Evolutionary conservation across 345 rosid genomes (phyloP).

Genomic region (Noccaea bulbosa): DNA sequence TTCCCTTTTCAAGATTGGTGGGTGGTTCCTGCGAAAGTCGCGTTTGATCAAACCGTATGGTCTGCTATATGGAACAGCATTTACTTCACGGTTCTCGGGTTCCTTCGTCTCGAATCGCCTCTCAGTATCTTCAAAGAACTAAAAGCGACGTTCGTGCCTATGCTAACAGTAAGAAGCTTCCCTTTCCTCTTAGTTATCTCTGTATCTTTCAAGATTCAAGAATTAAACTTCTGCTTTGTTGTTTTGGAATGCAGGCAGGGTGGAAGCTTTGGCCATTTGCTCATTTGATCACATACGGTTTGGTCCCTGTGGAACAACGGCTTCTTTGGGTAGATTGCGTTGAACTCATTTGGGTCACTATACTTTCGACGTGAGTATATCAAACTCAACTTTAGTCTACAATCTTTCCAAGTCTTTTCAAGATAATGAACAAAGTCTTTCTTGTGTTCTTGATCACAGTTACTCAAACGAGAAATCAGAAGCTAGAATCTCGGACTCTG

Average conservation of each 20-base stretch:
- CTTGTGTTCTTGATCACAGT: conserved; percentile 43
- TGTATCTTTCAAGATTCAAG: conserved; percentile 15
- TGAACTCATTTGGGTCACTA: conserved; percentile 98
- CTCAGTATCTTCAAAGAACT: conserved; percentile 62
- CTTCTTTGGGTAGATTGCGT: conserved; percentile 98
- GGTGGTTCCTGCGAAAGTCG: conserved; percentile 95
- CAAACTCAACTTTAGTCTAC: background rate
- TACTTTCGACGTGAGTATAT: conserved; percentile 88
- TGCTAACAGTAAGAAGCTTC: conserved; percentile 73
- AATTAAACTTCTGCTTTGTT: too few species aligned
- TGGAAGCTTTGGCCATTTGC: conserved; percentile 99
- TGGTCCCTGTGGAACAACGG: conserved; percentile 89
- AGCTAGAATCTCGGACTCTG: conserved; percentile 63
- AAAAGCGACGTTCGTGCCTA: conserved; percentile 78
- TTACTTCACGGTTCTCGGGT: conserved; percentile 69
- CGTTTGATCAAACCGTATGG: conserved; percentile 92
- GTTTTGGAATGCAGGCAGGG: conserved; percentile 71
- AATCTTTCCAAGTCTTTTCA: background rate
- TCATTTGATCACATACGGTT: conserved; percentile 89
- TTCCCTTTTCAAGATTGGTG: conserved; percentile 94
- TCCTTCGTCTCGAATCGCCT: conserved; percentile 85
- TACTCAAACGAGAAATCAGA: conserved; percentile 95
- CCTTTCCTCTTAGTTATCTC: background rate
- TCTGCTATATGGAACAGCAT: conserved; percentile 93
- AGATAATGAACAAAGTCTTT: background rate